Conservation (phyloP, 805 yeast genomes). For the Candida quercuum region DNA sequence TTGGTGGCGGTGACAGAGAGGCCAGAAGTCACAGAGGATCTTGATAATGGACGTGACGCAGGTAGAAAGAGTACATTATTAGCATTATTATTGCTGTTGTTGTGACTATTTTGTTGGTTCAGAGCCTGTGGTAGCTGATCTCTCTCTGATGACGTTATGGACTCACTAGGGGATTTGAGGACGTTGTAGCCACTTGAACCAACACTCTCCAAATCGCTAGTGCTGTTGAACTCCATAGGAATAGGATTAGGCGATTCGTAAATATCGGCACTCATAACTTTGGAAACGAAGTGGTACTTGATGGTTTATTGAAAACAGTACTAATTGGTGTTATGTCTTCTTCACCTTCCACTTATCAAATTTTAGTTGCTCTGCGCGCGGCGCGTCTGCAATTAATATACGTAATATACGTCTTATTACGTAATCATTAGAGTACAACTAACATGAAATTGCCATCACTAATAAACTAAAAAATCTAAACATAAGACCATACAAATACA, state of each 20-base stretch:
- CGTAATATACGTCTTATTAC: too few relatives aligned
- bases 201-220: not conserved
- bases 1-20: constrained; percentile 71
- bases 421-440: too few relatives aligned
- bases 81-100: not conserved
- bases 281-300: too few relatives aligned
- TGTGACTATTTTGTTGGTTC: not conserved
- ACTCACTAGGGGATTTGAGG: not conserved
- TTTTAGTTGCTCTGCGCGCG: too few relatives aligned
- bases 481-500: too few relatives aligned
- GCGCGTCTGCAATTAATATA: too few relatives aligned
- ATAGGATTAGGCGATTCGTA: not conserved
- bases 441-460: not conserved
- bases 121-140: not conserved
- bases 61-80: constrained; percentile 3
- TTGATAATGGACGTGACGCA: constrained; percentile 53
- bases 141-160: not conserved
- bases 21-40: constrained; percentile 60
- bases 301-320: too few relatives aligned
- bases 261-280: too few relatives aligned
- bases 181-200: too few relatives aligned
- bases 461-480: too few relatives aligned
- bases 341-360: too few relatives aligned
- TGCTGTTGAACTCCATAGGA: not conserved
- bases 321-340: too few relatives aligned